Evolutionary conservation across 306 rosid genomes (phyloP), one percentile per base, ranked within the genome.

Genomic region (Hippophae gyantsensis): DNA sequence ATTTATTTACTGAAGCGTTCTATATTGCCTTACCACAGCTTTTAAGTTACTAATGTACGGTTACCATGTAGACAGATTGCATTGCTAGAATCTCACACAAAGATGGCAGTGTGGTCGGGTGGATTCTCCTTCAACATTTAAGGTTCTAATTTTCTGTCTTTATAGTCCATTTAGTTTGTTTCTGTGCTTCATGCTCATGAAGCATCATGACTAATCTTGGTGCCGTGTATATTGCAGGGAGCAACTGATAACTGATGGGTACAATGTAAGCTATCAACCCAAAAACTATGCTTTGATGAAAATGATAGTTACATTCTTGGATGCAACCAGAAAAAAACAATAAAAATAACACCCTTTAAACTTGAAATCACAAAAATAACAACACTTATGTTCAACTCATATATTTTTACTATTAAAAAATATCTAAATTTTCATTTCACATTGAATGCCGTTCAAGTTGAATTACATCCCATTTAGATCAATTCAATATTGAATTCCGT

Each of bases 121-220:
- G 96, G 98, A 67, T 92, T 79, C 73, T 92, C 59, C 96, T 92
- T 72, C 95, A 64, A 65, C 61, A 57, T 70, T 77, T 92, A 78
- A 87, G 95, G 96, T 83, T 58, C 52, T 60, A 25, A 27, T 32
- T 64, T 42, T 52, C 9, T 57, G 9, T 62, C 41, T 50, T 58
- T 55, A 8, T 10, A 32, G 41, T 18, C 43, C 62, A 49, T 54
- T 6, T 60, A 10, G 6, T 0, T 27, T 25, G 23, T 3, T 45
- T 42, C 6, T 32, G 12, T 5, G 38, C 42, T 56, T 59, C 13
- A 18, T 18, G 1, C 23, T 18, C 23, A 18, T 18, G 23, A 18
- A 18, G 23, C 23, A 18, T 18, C 32, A 47, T 56, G 55, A 52
- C 65, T 60, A 57, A 13, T 65, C 50, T 49, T 13, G 13, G 72